Percentiles rank a stretch among this genome's conserved stretches.
These are phyloP conservation scores for Hydrangea macrophylla DNA, from an alignment of 148 eudicot species.

Conservation along the genomic window DNA sequence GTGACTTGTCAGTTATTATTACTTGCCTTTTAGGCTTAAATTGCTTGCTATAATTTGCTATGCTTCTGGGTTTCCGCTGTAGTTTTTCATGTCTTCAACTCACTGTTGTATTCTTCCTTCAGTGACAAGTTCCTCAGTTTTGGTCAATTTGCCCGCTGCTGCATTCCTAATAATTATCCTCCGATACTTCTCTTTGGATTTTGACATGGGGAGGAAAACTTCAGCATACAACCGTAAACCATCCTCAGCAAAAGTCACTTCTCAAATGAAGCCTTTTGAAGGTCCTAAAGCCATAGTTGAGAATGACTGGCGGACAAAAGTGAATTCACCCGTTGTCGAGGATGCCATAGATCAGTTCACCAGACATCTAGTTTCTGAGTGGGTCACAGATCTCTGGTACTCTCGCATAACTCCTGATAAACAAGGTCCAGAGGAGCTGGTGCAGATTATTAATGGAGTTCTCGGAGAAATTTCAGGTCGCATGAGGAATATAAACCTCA, in stretches of 20 bases:
- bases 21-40: background rate
- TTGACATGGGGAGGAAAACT: slow-evolving; percentile 79
- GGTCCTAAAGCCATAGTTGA: slow-evolving; percentile 32
- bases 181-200: slow-evolving; percentile 78
- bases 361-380: slow-evolving; percentile 83
- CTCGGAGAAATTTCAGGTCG: slow-evolving; percentile 85
- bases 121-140: slow-evolving; percentile 97
- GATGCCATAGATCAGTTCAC: slow-evolving; percentile 86
- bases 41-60: background rate
- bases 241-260: slow-evolving; percentile 30
- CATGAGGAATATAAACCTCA: slow-evolving; percentile 71
- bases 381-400: slow-evolving; percentile 99
- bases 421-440: slow-evolving; percentile 92
- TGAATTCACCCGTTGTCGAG: slow-evolving; percentile 87
- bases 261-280: slow-evolving; percentile 43
- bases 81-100: background rate
- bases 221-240: slow-evolving; percentile 64
- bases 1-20: background rate
- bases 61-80: background rate
- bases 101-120: slow-evolving; percentile 21
- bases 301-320: slow-evolving; percentile 80
- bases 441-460: slow-evolving; percentile 76
- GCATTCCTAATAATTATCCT: slow-evolving; percentile 51
- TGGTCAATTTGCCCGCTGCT: slow-evolving; percentile 90
- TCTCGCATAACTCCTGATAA: slow-evolving; percentile 80